Evolutionary conservation across 345 rosid genomes (phyloP).

Genomic region (Isatis tinctoria): DNA sequence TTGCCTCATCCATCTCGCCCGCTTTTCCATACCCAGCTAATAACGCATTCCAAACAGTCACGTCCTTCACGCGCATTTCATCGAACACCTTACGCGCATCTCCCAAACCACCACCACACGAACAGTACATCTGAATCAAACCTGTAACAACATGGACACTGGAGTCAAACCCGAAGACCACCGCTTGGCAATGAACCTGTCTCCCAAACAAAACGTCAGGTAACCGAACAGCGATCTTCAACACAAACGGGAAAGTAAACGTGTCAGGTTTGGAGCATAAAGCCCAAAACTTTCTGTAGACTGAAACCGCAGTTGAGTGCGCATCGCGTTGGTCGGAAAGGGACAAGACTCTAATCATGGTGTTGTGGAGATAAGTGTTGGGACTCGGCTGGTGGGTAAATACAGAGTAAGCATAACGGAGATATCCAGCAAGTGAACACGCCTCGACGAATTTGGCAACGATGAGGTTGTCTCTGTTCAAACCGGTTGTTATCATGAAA

Average conservation of each 20-base stretch:
- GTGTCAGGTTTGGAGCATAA: conserved; percentile 52
- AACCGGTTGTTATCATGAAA: conserved; percentile 40
- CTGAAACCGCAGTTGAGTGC: conserved; percentile 30
- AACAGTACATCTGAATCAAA: conserved; percentile 50
- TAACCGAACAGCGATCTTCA: conserved; percentile 45
- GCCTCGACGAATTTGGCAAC: conserved; percentile 40
- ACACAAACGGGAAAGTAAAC: conserved; percentile 57
- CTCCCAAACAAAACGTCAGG: conserved; percentile 42
- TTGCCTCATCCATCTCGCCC: conserved; percentile 46
- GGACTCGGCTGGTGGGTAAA: conserved; percentile 33
- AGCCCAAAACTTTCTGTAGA: conserved; percentile 47
- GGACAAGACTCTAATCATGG: conserved; percentile 56
- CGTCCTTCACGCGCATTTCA: conserved; percentile 31
- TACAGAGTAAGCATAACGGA: conserved; percentile 46
- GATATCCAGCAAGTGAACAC: conserved; percentile 48
- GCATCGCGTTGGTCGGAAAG: conserved; percentile 29
- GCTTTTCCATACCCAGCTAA: conserved; percentile 46
- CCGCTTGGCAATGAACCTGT: conserved; percentile 52
- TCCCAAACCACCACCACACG: conserved; percentile 10
- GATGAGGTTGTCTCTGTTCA: conserved; percentile 34
- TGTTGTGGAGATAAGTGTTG: conserved; percentile 44
- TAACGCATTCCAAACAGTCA: conserved; percentile 61
- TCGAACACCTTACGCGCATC: conserved; percentile 66
- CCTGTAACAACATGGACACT: conserved; percentile 45
- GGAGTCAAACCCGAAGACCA: conserved; percentile 42